phyloP scores from a whole-genome alignment of 768 basidiomycete species.

The Trametes villosa region DNA sequence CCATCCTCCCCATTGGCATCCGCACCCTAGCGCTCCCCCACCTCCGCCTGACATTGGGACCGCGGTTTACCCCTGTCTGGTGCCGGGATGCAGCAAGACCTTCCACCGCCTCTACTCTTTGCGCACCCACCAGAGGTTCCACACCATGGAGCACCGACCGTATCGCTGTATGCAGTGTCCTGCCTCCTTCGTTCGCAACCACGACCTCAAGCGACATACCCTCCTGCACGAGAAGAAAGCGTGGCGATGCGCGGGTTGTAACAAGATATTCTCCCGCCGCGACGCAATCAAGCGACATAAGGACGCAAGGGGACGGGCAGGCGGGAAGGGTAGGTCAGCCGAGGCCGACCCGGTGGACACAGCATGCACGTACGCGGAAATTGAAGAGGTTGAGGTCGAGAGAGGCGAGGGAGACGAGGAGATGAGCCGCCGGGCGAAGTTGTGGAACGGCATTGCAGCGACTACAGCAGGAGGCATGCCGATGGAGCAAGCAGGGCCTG shows the following conservation, averaged over 20 bases:
- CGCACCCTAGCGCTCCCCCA: constrained; percentile 29
- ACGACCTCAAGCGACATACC: constrained; percentile 79
- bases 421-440: constrained; percentile 57
- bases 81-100: constrained; percentile 63
- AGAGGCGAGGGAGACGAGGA: constrained; percentile 47
- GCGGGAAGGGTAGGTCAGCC: constrained; percentile 25
- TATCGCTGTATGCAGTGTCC: constrained; percentile 68
- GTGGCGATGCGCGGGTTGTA: constrained; percentile 75
- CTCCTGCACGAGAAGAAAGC: constrained; percentile 73
- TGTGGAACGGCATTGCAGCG: constrained; percentile 66
- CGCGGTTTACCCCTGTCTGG: constrained; percentile 81
- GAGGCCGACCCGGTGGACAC: constrained; percentile 35
- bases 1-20: constrained; percentile 30
- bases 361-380: constrained; percentile 57
- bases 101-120: constrained; percentile 73
- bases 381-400: constrained; percentile 60
- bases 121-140: constrained; percentile 71
- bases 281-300: constrained; percentile 83
- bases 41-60: constrained; percentile 59
- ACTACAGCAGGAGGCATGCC: constrained; percentile 25
- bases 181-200: constrained; percentile 77
- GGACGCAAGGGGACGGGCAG: constrained; percentile 59
- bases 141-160: constrained; percentile 61
- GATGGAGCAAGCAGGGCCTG: constrained; percentile 34
- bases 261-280: constrained; percentile 73